These are phyloP conservation scores for Lactarius hengduanensis DNA, from an alignment of 768 basidiomycete genomes.

Conservation along the genomic window DNA sequence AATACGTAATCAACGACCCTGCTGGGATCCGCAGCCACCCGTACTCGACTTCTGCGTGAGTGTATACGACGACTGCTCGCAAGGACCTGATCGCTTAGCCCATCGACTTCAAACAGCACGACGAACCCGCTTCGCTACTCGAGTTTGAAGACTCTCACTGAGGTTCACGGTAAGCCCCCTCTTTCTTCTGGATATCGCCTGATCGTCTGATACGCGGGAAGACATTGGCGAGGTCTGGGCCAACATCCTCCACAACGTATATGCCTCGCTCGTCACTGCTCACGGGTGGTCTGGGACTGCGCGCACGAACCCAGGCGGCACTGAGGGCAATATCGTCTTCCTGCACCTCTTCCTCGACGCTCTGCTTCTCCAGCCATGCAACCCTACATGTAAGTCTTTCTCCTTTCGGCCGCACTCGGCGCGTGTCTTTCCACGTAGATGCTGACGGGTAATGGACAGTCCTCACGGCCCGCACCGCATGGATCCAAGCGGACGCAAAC, in stretches of 20 bases:
- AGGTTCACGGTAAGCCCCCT: slow-evolving; percentile 48
- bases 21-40: slow-evolving; percentile 56
- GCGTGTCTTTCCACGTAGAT: neutral
- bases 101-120: slow-evolving; percentile 17
- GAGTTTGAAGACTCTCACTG: slow-evolving; percentile 38
- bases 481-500: slow-evolving; percentile 53
- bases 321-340: slow-evolving; percentile 51
- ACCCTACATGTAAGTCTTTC: slow-evolving; percentile 47
- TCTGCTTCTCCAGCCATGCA: slow-evolving; percentile 46
- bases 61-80: slow-evolving; percentile 34
- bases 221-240: slow-evolving; percentile 61
- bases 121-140: slow-evolving; percentile 48
- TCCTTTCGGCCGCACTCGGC: neutral
- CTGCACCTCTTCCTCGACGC: slow-evolving; percentile 52
- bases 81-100: slow-evolving; percentile 6
- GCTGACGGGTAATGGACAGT: slow-evolving; percentile 35
- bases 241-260: slow-evolving; percentile 43
- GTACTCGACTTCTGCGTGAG: slow-evolving; percentile 54
- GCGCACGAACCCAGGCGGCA: slow-evolving; percentile 41
- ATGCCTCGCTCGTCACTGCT: slow-evolving; percentile 34
- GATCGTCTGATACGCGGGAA: slow-evolving; percentile 20
- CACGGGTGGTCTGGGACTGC: slow-evolving; percentile 38
- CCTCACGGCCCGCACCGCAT: slow-evolving; percentile 47
- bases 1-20: slow-evolving; percentile 52
- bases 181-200: neutral